Conservation (phyloP, 1,284 basidiomycete genomes). For the Microbotryum saponariae region DNA sequence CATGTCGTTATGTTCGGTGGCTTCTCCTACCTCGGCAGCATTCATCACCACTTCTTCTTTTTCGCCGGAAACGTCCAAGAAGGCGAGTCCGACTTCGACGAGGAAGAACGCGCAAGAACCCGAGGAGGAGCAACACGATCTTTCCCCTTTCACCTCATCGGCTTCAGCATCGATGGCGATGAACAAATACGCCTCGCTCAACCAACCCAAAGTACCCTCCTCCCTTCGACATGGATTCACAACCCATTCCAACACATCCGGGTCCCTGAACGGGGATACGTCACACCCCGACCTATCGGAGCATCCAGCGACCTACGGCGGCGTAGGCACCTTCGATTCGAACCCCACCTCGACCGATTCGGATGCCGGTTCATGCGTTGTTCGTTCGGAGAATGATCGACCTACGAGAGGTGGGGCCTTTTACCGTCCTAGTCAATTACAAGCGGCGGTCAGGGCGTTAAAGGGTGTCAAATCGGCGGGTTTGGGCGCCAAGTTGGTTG, state of each 20-base stretch:
- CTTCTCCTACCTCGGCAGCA: not conserved
- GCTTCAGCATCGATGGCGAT: not conserved
- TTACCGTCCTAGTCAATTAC: constrained; percentile 13
- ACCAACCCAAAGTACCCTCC: constrained; percentile 20
- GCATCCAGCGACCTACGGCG: not conserved
- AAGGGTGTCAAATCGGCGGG: constrained; percentile 14
- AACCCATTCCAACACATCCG: not conserved
- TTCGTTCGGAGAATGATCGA: too few species aligned
- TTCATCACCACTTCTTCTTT: not conserved
- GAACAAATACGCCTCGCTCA: constrained; percentile 3
- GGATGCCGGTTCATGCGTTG: not conserved
- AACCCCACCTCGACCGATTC: constrained; percentile 4
- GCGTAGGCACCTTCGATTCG: constrained; percentile 17
- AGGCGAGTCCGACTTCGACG: too few species aligned
- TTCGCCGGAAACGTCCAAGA: not conserved
- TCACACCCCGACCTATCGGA: not conserved
- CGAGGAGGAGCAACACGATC: not conserved
- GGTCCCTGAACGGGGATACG: not conserved
- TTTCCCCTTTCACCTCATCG: not conserved
- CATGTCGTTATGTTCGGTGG: too few species aligned
- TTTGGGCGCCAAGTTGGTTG: constrained; percentile 2
- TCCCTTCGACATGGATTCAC: constrained; percentile 19
- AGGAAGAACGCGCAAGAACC: not conserved
- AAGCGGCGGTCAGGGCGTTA: constrained; percentile 25
- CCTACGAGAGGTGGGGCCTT: not conserved